Base-by-base conservation (phyloP, 75 land plant genomes). In the Adiantum capillusveneris region DNA sequence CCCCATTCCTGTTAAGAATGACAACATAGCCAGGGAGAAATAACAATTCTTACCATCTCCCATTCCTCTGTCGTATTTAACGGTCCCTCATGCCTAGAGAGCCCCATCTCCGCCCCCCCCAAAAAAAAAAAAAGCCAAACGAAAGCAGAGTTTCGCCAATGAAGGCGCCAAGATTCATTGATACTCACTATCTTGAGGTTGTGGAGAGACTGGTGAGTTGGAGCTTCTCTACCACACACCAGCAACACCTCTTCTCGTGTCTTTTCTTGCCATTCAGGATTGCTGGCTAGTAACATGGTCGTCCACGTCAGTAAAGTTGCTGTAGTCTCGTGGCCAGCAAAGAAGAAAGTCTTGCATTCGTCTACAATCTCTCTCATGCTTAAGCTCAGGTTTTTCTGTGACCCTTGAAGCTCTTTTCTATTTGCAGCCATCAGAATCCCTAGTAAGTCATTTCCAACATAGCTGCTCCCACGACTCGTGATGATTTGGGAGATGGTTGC, bases 211-310 rank as follows among this genome's bases (percentile, higher is more conserved):
- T 41, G 12, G 43, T 41, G 14, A 14, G 43, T 9, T 9, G 9
- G 43, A 41, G 43, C 9, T 41, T 41, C 43, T 9, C 14, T 14
- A 41, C 12, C 43, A 41, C 12, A 41, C 43, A 41, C 43, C 43
- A 41, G 14, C 34, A 64, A 20, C 0, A 71, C 71, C 36, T 71
- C 74, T 16, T 25, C 31, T 14, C 74, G 70, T 11, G 60, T 62
- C 6, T 37, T 48, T 14, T 72, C 70, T 41, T 72, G 75, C 75
- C 75, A 72, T 0, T 72, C 64, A 2, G 71, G 60, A 45, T 66
- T 25, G 2, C 41, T 0, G 12, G 71, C 75, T 48, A 72, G 62
- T 24, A 66, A 28, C 69, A 72, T 43, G 30, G 59, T n/a, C 5
- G 64, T 44, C 64, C 70, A 72, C 12, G 70, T 59, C 31, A 72